phyloP scores from a whole-genome alignment of 441 rosid species.

The Syzygium malaccense region DNA sequence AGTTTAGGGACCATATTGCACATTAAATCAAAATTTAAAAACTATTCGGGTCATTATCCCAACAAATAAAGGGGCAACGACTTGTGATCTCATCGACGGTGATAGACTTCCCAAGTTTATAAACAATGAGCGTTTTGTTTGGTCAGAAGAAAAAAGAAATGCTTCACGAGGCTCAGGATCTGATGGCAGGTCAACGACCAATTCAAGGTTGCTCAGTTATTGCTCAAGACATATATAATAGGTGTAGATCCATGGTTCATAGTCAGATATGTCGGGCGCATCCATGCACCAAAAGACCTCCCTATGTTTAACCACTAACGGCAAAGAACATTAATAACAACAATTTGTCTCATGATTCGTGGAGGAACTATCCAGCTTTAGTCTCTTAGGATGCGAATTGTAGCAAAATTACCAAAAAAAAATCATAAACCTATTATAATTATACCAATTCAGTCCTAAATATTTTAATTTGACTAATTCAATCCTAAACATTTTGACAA shows the following conservation, averaged over 20 bases:
- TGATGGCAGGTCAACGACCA: neutral
- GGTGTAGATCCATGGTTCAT: neutral
- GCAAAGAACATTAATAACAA: neutral
- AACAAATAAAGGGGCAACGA: neutral
- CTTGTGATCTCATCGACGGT: neutral
- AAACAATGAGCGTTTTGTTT: neutral
- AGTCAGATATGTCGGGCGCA: neutral
- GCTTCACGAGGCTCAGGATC: neutral
- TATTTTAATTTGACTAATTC: no score
- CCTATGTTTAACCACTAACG: neutral
- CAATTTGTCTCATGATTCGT: neutral
- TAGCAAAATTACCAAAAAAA: no score
- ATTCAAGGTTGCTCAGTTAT: neutral
- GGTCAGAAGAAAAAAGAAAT: neutral
- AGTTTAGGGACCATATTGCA: no score
- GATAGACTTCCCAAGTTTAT: neutral
- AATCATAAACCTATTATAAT: no score
- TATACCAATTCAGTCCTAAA: no score
- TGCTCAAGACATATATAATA: neutral
- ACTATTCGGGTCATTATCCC: no score
- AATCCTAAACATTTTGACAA: no score
- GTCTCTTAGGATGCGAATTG: neutral
- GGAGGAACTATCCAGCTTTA: neutral
- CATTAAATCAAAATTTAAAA: no score
- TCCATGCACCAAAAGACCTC: neutral